Conservation (phyloP, 139 green algal genomes). For the Chlorella sp. region DNA sequence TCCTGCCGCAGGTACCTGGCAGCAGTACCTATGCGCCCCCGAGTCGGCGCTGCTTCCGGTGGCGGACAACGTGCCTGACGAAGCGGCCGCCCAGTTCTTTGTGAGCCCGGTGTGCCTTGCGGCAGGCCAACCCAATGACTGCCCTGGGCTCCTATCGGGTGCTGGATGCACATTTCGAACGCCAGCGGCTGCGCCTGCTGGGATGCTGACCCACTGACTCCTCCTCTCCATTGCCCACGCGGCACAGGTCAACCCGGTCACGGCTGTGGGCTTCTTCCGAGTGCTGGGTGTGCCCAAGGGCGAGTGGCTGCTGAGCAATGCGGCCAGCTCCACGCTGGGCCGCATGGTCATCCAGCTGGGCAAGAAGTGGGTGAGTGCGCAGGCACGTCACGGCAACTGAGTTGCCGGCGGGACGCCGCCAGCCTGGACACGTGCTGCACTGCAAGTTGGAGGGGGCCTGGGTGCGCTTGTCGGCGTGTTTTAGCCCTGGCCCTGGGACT, state of each 20-base stretch:
- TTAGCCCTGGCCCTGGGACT: no score
- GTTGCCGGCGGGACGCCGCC: no score
- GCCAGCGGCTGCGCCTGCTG: no score
- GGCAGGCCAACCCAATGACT: slow-evolving; percentile 42
- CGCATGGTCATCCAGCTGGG: slow-evolving; percentile 44
- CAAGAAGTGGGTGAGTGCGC: slow-evolving; percentile 23
- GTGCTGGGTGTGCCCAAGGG: slow-evolving; percentile 45
- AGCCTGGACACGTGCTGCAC: no score
- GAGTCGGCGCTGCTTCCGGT: slow-evolving; percentile 41
- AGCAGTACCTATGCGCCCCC: slow-evolving; percentile 51
- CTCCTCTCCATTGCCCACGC: neutral
- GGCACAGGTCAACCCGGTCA: slow-evolving; percentile 39
- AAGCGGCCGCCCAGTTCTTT: slow-evolving; percentile 51
- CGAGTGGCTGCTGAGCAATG: slow-evolving; percentile 60
- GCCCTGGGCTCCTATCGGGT: slow-evolving; percentile 51
- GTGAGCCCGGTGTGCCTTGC: slow-evolving; percentile 10
- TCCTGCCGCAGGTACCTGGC: slow-evolving; percentile 46
- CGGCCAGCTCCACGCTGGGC: slow-evolving; percentile 55
- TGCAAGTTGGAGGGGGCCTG: no score
- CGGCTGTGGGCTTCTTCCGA: slow-evolving; percentile 56
- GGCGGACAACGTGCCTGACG: slow-evolving; percentile 22
- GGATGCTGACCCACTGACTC: no score
- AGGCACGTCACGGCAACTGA: no score
- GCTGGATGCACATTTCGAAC: no score
- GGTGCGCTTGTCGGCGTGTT: no score